phyloP scores from a whole-genome alignment of 768 basidiomycete genomes.

The Lactifluus echinatus region DNA sequence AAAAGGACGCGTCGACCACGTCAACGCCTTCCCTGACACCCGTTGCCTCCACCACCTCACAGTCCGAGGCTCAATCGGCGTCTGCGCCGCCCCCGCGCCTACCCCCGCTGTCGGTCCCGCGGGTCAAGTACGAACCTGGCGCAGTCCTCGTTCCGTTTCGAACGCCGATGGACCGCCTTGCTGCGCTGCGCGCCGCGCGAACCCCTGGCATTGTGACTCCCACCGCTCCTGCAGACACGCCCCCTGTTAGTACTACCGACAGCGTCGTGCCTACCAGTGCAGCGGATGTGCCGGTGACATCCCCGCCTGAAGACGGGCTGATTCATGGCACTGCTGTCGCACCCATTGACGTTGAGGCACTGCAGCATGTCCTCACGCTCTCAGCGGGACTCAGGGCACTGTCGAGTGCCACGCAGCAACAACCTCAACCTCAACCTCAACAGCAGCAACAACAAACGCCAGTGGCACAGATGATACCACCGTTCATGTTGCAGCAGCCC shows the following conservation, averaged over 20 bases:
- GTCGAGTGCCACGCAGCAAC: background rate
- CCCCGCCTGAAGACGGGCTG: background rate
- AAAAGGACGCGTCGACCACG: background rate
- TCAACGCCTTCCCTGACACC: conserved; percentile 8
- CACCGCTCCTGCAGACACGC: background rate
- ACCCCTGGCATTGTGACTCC: background rate
- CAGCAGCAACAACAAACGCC: background rate
- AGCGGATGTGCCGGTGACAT: no score
- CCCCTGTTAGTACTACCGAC: no score
- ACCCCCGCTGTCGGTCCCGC: background rate
- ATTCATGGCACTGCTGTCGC: background rate
- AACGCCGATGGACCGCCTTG: conserved; percentile 2
- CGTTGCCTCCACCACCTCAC: background rate
- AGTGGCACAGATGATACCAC: background rate
- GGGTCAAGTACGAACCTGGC: background rate
- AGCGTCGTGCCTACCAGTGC: no score
- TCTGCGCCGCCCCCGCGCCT: background rate
- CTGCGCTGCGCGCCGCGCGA: background rate
- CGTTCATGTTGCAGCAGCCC: background rate
- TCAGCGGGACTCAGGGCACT: conserved; percentile 1
- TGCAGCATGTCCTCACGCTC: conserved; percentile 5
- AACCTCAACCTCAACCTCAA: background rate
- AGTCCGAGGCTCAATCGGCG: background rate
- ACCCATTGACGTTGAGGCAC: conserved; percentile 6
- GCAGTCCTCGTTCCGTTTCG: background rate